Percentiles rank a stretch among this genome's conserved stretches.
Conservation (phyloP, 805 yeast genomes). For the Danielozyma ontarioensis region DNA sequence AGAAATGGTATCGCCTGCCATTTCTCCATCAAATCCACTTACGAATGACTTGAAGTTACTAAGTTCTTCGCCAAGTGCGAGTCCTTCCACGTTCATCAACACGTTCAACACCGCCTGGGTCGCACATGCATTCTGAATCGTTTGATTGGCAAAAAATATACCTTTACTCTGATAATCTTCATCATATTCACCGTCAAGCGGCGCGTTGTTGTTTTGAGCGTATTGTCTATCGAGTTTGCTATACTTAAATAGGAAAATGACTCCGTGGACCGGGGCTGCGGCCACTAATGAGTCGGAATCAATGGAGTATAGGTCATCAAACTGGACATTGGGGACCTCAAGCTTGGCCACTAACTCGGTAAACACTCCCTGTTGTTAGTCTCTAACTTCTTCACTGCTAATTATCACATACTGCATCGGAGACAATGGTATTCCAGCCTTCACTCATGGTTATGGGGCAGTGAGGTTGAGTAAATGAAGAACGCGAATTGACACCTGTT, state of each 20-base stretch:
- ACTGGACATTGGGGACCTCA: conserved; percentile 48
- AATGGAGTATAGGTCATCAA: conserved; percentile 53
- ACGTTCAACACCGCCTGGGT: conserved; percentile 64
- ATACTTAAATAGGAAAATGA: conserved; percentile 59
- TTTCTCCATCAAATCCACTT: conserved; percentile 47
- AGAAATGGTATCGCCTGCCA: conserved; percentile 58
- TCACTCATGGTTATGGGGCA: conserved; percentile 3
- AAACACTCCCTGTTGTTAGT: conserved; percentile 46
- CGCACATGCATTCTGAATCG: conserved; percentile 68
- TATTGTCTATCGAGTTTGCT: conserved; percentile 32
- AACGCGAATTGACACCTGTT: neutral
- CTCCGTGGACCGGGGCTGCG: conserved; percentile 48
- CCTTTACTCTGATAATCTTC: conserved; percentile 22
- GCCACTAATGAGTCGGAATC: conserved; percentile 38
- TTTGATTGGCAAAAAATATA: conserved; percentile 59
- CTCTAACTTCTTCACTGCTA: conserved; percentile 3
- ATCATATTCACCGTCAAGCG: conserved; percentile 43
- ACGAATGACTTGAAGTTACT: conserved; percentile 45
- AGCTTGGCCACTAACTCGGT: conserved; percentile 56
- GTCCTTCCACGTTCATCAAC: conserved; percentile 38
- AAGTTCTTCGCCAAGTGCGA: conserved; percentile 48
- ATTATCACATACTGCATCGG: conserved; percentile 46
- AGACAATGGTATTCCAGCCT: conserved; percentile 62
- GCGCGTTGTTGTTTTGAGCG: conserved; percentile 24
- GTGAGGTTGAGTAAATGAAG: neutral